Percentiles rank a stretch among this genome's conserved stretches.
Evolutionary conservation across 2,329 filamentous ascomycete genomes (phyloP).

Genomic region (Canariomyces notabilis): DNA sequence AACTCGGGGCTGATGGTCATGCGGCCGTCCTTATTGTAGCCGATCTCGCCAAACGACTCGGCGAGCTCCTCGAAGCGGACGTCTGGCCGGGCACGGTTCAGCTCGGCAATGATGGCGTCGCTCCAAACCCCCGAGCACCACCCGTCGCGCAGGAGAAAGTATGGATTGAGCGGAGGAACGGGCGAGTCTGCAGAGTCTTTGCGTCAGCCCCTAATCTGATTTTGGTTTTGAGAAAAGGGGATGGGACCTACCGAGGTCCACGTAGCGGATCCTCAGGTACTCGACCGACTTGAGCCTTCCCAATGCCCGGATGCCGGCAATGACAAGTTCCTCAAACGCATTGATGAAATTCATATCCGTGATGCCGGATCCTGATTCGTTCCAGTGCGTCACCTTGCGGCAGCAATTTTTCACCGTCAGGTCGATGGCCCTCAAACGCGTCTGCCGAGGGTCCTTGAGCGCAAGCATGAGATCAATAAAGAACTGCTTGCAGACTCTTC

Average conservation of each 20-base stretch:
- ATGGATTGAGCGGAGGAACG: constrained; percentile 66
- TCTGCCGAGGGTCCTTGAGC: constrained; percentile 43
- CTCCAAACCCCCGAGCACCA: constrained; percentile 69
- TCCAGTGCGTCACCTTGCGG: constrained; percentile 48
- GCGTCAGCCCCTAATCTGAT: background rate
- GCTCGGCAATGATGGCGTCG: constrained; percentile 56
- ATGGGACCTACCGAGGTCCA: constrained; percentile 56
- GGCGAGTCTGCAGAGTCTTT: constrained; percentile 52
- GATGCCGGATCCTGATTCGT: constrained; percentile 64
- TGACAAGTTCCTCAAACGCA: constrained; percentile 63
- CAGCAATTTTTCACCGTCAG: constrained; percentile 72
- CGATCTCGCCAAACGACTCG: constrained; percentile 58
- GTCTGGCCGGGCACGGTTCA: constrained; percentile 54
- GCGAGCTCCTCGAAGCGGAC: constrained; percentile 57
- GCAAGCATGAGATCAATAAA: constrained; percentile 53
- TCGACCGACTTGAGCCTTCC: constrained; percentile 54
- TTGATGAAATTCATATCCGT: constrained; percentile 67
- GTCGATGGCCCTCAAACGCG: constrained; percentile 60
- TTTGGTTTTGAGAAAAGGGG: background rate
- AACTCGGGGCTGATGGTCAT: constrained; percentile 53
- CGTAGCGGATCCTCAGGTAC: constrained; percentile 66
- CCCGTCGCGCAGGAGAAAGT: constrained; percentile 59
- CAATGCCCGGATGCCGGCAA: constrained; percentile 58
- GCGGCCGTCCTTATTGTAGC: constrained; percentile 54
- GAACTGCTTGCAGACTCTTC: constrained; percentile 64